Conservation (phyloP, 1,139 yeast genomes). For the Debaryomycetaceae sp. region DNA sequence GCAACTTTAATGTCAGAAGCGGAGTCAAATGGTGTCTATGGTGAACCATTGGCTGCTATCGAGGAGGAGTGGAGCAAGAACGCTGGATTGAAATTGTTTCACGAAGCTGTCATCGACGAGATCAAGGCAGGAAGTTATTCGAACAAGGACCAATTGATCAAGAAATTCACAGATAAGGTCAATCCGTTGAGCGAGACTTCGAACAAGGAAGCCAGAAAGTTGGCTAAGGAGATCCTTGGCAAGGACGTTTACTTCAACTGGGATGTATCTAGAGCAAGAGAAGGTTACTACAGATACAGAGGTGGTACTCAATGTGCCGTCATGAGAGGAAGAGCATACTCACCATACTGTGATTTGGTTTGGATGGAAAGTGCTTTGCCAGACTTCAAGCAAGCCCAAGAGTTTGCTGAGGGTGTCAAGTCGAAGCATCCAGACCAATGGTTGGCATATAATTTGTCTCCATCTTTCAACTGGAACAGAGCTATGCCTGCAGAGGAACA, state of each 20-base stretch:
- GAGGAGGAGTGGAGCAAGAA: slow-evolving; percentile 81
- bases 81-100: slow-evolving; percentile 86
- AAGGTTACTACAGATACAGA: slow-evolving; percentile 93
- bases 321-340: slow-evolving; percentile 93
- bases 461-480: slow-evolving; percentile 96
- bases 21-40: slow-evolving; percentile 69
- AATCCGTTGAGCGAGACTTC: slow-evolving; percentile 75
- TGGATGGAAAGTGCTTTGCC: slow-evolving; percentile 99
- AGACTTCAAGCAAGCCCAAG: slow-evolving; percentile 89
- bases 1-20: slow-evolving; percentile 80
- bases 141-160: slow-evolving; percentile 65
- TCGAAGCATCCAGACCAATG: slow-evolving; percentile 81
- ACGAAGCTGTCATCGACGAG: slow-evolving; percentile 86
- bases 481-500: slow-evolving; percentile 90
- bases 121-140: slow-evolving; percentile 59
- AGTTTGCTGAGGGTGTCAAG: slow-evolving; percentile 89
- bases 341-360: slow-evolving; percentile 92
- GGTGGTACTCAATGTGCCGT: slow-evolving; percentile 98
- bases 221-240: slow-evolving; percentile 77
- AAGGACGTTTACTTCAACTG: slow-evolving; percentile 88
- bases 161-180: slow-evolving; percentile 64
- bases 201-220: slow-evolving; percentile 72
- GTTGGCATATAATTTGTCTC: slow-evolving; percentile 94
- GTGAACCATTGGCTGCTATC: slow-evolving; percentile 64
- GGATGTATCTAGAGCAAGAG: slow-evolving; percentile 95